Evolutionary conservation across 768 basidiomycete genomes (phyloP).

Genomic region (Neoboletus magnificus): DNA sequence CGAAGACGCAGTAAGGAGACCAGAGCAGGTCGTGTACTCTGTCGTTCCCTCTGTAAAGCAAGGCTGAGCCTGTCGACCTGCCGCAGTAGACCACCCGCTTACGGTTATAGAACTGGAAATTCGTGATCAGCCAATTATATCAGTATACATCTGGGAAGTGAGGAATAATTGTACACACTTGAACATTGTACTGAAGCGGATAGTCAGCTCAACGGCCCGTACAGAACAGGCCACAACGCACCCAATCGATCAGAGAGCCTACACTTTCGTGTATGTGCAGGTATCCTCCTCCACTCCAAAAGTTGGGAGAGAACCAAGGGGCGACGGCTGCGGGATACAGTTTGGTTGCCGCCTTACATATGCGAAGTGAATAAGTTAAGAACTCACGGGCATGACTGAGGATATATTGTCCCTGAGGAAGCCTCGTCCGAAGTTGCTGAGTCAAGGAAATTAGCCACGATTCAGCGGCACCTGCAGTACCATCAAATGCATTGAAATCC

Average conservation of each 20-base stretch:
- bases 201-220: not conserved
- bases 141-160: not conserved
- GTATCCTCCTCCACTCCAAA: conserved; percentile 42
- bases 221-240: conserved; percentile 6
- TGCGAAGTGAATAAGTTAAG: too few relatives aligned
- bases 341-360: too few relatives aligned
- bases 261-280: conserved; percentile 36
- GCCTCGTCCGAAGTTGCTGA: conserved; percentile 25
- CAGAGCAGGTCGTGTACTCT: conserved; percentile 37
- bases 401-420: conserved; percentile 33
- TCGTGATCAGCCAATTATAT: not conserved
- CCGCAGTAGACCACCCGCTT: not conserved
- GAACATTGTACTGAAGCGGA: conserved; percentile 40
- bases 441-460: conserved; percentile 35
- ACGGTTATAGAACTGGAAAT: conserved; percentile 22
- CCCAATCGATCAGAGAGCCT: conserved; percentile 45
- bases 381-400: conserved; percentile 36
- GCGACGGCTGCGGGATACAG: conserved; percentile 34
- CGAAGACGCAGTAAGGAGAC: conserved; percentile 40
- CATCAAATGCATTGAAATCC: conserved; percentile 57
- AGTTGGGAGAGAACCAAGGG: conserved; percentile 39
- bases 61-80: not conserved
- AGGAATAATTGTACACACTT: conserved; percentile 19
- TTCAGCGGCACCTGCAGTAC: conserved; percentile 45
- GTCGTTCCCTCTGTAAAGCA: conserved; percentile 31